phyloP scores from a whole-genome alignment of 2,329 filamentous ascomycete genomes.

The Alternaria arborescens region DNA sequence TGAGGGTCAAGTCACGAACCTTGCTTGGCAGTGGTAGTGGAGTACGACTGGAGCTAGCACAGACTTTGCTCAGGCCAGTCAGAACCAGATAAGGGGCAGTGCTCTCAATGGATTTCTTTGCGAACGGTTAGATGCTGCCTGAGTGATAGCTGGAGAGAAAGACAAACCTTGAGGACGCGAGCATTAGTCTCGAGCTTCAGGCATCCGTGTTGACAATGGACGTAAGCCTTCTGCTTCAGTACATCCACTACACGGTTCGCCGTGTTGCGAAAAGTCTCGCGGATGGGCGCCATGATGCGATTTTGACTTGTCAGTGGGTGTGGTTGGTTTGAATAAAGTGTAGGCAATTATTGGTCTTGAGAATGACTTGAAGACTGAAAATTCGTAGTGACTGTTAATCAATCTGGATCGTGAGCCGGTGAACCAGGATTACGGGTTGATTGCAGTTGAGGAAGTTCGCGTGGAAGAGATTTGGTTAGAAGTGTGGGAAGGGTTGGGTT shows the following conservation, averaged over 20 bases:
- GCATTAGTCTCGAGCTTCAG: conserved; percentile 1
- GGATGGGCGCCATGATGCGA: background rate
- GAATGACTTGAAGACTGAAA: background rate
- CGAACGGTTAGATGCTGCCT: background rate
- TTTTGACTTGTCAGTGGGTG: background rate
- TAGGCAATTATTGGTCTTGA: background rate
- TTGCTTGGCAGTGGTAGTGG: background rate
- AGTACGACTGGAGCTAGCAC: background rate
- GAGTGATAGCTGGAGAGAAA: background rate
- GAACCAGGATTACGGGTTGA: background rate
- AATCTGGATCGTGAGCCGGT: background rate
- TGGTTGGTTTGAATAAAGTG: background rate
- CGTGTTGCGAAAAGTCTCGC: background rate
- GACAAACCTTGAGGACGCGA: background rate
- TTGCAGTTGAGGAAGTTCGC: background rate
- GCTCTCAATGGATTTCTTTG: background rate
- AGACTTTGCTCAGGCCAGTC: background rate
- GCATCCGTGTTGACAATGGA: background rate
- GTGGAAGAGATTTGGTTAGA: background rate
- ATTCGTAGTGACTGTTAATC: background rate
- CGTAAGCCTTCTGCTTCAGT: background rate
- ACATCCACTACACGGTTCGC: background rate
- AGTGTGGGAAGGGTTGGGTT: background rate
- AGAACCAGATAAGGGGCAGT: background rate
- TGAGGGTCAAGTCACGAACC: background rate